Percentiles rank a stretch among this genome's conserved stretches.
Conservation (phyloP, 805 yeast genomes). For the Wickerhamiella vanderwaltii region DNA sequence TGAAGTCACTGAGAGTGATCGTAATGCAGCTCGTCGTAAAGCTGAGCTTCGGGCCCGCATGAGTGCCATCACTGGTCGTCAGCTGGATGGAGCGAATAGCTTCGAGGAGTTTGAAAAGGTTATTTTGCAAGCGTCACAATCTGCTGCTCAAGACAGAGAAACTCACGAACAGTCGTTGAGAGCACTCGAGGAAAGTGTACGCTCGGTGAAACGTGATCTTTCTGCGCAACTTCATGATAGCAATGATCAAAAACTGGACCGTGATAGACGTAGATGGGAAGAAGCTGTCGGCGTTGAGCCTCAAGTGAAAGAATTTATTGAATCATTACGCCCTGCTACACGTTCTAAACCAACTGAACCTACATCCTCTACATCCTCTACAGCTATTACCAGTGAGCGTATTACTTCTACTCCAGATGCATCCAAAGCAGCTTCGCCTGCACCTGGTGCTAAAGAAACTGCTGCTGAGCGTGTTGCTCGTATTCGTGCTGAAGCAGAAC, state of each 20-base stretch:
- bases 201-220: constrained; percentile 44
- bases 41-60: constrained; percentile 72
- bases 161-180: constrained; percentile 47
- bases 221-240: constrained; percentile 33
- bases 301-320: constrained; percentile 52
- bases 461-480: constrained; percentile 23
- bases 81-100: constrained; percentile 33
- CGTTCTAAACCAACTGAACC: constrained; percentile 16
- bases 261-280: constrained; percentile 67
- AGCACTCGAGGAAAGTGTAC: constrained; percentile 63
- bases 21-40: constrained; percentile 65
- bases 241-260: constrained; percentile 25
- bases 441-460: constrained; percentile 16
- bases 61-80: constrained; percentile 85
- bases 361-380: not conserved
- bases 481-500: constrained; percentile 23
- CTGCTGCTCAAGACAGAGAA: constrained; percentile 41
- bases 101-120: constrained; percentile 44
- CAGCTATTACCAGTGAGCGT: not conserved
- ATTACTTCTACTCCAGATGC: not conserved
- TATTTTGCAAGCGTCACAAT: constrained; percentile 40
- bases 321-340: constrained; percentile 33
- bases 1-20: constrained; percentile 69
- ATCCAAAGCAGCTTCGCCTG: constrained; percentile 2
- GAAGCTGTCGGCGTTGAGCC: constrained; percentile 64